Percentiles rank a stretch among this genome's conserved stretches.
Conservation (phyloP, 2,329 filamentous ascomycete species). For the Aspergillus brunneoviolaceus region DNA sequence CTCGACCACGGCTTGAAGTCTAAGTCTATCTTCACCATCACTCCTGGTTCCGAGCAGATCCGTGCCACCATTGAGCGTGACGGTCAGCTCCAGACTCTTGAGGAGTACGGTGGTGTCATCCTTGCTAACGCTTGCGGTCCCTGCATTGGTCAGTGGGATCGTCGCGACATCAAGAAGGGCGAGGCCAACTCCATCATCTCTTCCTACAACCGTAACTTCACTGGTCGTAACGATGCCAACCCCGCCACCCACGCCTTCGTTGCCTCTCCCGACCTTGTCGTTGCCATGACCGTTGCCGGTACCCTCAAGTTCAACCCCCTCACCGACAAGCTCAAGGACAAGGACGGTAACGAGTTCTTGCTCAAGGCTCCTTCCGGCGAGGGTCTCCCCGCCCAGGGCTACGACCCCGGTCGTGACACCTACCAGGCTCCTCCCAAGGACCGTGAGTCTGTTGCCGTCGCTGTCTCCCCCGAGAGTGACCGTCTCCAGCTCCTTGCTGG, state of each 20-base stretch:
- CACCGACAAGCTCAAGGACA: conserved; percentile 87
- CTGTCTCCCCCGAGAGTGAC: conserved; percentile 84
- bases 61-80: conserved; percentile 88
- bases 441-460: conserved; percentile 69
- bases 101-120: conserved; percentile 93
- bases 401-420: conserved; percentile 87
- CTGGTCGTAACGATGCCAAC: conserved; percentile 94
- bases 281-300: conserved; percentile 81
- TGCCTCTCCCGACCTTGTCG: conserved; percentile 84
- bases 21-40: conserved; percentile 90
- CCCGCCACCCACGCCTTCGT: conserved; percentile 93
- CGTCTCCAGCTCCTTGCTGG: conserved; percentile 89
- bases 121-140: conserved; percentile 93
- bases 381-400: conserved; percentile 76
- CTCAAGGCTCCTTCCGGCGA: conserved; percentile 76
- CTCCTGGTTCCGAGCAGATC: conserved; percentile 95
- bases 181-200: conserved; percentile 95
- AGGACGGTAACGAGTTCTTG: conserved; percentile 94
- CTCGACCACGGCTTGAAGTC: conserved; percentile 90
- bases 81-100: conserved; percentile 88
- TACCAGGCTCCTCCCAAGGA: conserved; percentile 92
- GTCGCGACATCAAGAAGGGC: conserved; percentile 90
- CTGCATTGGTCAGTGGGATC: conserved; percentile 95
- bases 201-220: conserved; percentile 99
- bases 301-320: conserved; percentile 91